Base-by-base conservation (phyloP, 2,329 filamentous ascomycete genomes). In the Penicillium decumbens region DNA sequence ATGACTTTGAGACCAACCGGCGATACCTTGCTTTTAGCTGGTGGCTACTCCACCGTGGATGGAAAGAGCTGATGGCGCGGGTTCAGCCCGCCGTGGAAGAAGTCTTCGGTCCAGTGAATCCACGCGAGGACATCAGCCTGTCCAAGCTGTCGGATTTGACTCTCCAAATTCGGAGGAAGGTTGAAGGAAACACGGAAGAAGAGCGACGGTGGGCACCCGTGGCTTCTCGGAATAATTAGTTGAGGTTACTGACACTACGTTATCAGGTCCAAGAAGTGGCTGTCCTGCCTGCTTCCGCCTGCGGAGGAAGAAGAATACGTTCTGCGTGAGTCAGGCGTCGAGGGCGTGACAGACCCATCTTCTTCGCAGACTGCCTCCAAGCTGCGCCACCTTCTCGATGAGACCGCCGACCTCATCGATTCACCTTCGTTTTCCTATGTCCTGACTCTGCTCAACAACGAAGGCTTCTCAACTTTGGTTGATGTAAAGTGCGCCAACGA, bases 21-120 rank as follows among this genome's bases (percentile, higher is more conserved):
- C 88, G 88, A 65, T 98, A 97, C 66, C 78, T 98, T 42, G 95
- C 91, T 35, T 95, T 97, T 69, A 95, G 89, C 72, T 98, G 93
- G 93, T 98, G 92, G 91, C 75, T 98, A 41, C 77, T 98, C 41
- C 92, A 98, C 72, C 83, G 83, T 57, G 93, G 93, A 38, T 97
- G 90, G 84, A 82, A 84, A 57, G 83, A 90, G 50, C 75, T 97
- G 49, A 86, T 90, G 79, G 77, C 83, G 49, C 87, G 85, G 56
- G 91, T 98, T 41, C 84, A 90, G 65, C 75, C 77, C n/a, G 90
- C 90, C 3, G 93, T 98, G 23, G 85, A 86, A 60, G 87, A 95
- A 45, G 87, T 92, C 23, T 97, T 96, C 69, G 89, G 89, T n/a
- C 79, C 82, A 54, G 76, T 96, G 43, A 95, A 90, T 67, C 91